These are phyloP conservation scores for Logfia minima DNA, from an alignment of 129 eudicot species.

Conservation along the genomic window DNA sequence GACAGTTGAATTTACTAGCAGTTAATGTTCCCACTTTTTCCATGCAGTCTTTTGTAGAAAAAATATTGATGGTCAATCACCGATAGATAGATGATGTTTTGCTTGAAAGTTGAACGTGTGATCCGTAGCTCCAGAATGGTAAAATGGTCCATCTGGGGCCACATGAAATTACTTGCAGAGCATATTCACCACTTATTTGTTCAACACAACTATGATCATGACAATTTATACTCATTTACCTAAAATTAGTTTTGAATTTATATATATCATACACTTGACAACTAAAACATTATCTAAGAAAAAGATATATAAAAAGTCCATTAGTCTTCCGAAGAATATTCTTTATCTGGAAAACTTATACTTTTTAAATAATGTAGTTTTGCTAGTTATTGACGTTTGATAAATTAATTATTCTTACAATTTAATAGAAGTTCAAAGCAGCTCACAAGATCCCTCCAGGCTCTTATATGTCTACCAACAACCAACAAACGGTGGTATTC, in stretches of 20 bases:
- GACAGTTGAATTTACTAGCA: background rate
- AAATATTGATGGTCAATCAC: background rate
- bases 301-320: no score
- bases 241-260: no score
- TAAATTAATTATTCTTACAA: no score
- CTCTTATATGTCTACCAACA: slow-evolving; percentile 11
- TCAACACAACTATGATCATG: background rate
- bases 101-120: background rate
- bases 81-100: background rate
- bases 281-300: no score
- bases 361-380: no score
- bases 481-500: background rate
- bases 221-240: background rate
- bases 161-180: background rate
- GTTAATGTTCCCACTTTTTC: background rate
- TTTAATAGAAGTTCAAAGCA: no score
- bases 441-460: background rate
- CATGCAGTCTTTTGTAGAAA: background rate
- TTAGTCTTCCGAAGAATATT: no score
- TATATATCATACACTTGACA: background rate
- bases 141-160: background rate
- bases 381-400: no score
- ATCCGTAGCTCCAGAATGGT: background rate
- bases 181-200: background rate
- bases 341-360: no score